A percentile compares a stretch with the other conserved stretches of the same genome.
phyloP scores from a whole-genome alignment of 2,329 filamentous ascomycete species.

The Colletotrichum sp. region DNA sequence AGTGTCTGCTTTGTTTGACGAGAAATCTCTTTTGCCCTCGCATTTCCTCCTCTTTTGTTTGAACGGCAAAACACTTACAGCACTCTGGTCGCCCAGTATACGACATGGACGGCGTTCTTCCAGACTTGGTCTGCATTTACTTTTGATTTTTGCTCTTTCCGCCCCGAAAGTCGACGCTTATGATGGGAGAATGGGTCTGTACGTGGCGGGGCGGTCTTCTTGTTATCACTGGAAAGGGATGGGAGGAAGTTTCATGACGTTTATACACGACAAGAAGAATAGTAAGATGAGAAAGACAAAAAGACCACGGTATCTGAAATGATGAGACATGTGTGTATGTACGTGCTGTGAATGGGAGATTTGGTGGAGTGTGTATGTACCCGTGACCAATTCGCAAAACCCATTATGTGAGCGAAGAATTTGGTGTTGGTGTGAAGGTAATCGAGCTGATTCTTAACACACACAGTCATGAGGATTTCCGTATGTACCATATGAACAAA shows the following conservation, averaged over 20 bases:
- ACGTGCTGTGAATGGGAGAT: background rate
- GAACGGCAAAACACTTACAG: background rate
- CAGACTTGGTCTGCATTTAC: background rate
- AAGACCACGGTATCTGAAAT: background rate
- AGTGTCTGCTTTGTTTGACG: background rate
- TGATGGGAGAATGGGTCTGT: background rate
- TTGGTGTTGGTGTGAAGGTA: background rate
- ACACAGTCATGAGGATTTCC: accelerated
- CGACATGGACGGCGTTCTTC: background rate
- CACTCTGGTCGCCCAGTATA: conserved; percentile 1
- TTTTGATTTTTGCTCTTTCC: background rate
- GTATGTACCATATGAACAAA: accelerated
- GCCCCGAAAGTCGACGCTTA: background rate
- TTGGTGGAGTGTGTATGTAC: background rate
- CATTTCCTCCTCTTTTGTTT: background rate
- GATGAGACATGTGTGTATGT: background rate
- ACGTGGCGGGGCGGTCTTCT: background rate
- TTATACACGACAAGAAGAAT: background rate
- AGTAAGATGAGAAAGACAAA: background rate
- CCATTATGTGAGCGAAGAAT: background rate
- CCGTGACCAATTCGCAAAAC: background rate
- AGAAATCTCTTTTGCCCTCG: background rate
- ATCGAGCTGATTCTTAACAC: background rate
- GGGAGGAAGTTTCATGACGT: background rate
- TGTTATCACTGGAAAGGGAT: background rate